These are phyloP conservation scores for Zopfochytrium polystomum DNA, from an alignment of 371 early-diverging fungal genomes.

Conservation along the genomic window DNA sequence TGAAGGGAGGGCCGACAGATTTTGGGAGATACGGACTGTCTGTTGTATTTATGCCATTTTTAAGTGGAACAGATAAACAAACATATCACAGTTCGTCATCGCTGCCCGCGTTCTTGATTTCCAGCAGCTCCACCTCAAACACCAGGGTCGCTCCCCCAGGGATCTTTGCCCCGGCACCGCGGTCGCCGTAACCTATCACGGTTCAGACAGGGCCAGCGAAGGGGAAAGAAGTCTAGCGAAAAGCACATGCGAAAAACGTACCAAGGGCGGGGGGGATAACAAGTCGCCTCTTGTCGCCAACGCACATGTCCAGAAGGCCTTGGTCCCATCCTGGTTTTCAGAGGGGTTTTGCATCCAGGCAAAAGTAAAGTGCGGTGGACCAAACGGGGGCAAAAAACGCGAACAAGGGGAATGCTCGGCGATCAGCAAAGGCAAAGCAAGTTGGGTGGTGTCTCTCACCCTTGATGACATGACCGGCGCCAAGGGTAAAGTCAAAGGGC, in stretches of 20 bases:
- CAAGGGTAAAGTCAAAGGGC: slow-evolving; percentile 71
- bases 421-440: slow-evolving; percentile 55
- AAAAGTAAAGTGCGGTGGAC: slow-evolving; percentile 65
- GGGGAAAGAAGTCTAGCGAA: too few species aligned
- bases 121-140: slow-evolving; percentile 48
- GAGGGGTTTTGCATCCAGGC: slow-evolving; percentile 28
- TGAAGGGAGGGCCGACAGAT: too few species aligned
- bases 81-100: background rate
- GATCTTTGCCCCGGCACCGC: slow-evolving; percentile 46
- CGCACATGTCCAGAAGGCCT: slow-evolving; percentile 78
- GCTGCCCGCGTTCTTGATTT: slow-evolving; percentile 26
- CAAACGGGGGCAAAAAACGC: background rate
- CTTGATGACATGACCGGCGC: slow-evolving; percentile 45
- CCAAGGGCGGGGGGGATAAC: slow-evolving; percentile 71
- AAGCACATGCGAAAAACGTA: too few species aligned
- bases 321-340: slow-evolving; percentile 78
- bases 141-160: slow-evolving; percentile 49
- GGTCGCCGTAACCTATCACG: slow-evolving; percentile 41
- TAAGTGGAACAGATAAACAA: background rate
- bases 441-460: slow-evolving; percentile 81
- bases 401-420: slow-evolving; percentile 68
- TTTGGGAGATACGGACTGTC: too few species aligned
- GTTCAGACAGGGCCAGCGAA: too few species aligned
- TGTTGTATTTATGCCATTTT: too few species aligned
- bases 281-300: slow-evolving; percentile 79